Conservation (phyloP, 2,329 filamentous ascomycete genomes). For the Aspergillus brasiliensis region DNA sequence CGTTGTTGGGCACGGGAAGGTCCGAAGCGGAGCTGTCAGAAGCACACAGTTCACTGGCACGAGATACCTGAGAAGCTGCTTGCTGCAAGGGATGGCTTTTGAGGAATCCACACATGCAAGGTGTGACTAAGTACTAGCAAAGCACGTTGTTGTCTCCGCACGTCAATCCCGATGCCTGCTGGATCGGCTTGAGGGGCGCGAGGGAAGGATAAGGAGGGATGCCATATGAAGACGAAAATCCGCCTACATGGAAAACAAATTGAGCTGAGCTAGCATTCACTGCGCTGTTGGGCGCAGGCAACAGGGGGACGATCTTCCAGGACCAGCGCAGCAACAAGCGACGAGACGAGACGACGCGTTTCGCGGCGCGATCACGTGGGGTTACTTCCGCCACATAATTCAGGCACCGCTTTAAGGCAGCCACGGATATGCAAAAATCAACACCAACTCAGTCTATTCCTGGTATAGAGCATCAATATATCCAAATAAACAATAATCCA, state of each 20-base stretch:
- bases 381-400: neutral
- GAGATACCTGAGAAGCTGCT: conserved; percentile 3
- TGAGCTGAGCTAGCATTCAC: neutral
- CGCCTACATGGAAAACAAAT: conserved; percentile 11
- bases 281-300: neutral
- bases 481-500: neutral
- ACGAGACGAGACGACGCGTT: conserved; percentile 34
- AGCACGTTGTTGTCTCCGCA: conserved; percentile 14
- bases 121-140: conserved; percentile 5
- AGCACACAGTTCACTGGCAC: neutral
- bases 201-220: conserved; percentile 2
- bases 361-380: conserved; percentile 37
- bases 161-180: conserved; percentile 9
- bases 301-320: neutral
- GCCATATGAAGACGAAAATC: conserved; percentile 7
- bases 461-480: conserved; percentile 10
- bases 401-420: neutral
- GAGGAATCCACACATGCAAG: conserved; percentile 13
- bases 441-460: conserved; percentile 8
- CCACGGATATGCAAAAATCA: neutral
- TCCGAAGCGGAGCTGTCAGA: conserved; percentile 20
- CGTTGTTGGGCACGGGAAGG: conserved; percentile 21
- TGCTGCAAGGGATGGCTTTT: conserved; percentile 17
- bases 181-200: conserved; percentile 1
- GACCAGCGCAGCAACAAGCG: too few species aligned